These are phyloP conservation scores for Forsythia viridissima DNA, from an alignment of 257 asterid species.

Conservation along the genomic window DNA sequence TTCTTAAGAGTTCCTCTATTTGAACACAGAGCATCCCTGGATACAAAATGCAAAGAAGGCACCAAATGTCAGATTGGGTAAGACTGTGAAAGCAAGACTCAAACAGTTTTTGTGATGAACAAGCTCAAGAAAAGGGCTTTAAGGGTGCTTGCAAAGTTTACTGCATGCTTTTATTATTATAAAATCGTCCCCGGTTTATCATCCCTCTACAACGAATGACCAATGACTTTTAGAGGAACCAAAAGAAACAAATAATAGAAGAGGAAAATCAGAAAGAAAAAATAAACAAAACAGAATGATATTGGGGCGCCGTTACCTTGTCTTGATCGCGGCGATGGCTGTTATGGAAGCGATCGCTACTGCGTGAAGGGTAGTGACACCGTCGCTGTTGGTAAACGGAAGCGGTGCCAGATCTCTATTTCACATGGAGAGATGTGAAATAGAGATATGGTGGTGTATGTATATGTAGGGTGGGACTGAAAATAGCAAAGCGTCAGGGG, in stretches of 20 bases:
- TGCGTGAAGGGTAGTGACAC: too few species aligned
- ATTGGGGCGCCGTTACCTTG: too few species aligned
- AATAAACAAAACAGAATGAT: not conserved
- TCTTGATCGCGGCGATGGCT: too few species aligned
- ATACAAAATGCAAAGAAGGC: constrained; percentile 67
- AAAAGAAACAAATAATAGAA: not conserved
- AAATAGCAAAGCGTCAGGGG: too few species aligned
- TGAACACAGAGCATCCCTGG: constrained; percentile 70
- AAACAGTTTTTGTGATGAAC: constrained; percentile 73
- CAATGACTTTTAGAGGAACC: not conserved
- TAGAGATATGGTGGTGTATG: too few species aligned
- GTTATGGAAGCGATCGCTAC: too few species aligned
- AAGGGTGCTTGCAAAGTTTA: constrained; percentile 39
- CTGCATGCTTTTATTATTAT: constrained; percentile 5
- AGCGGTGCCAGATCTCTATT: too few species aligned
- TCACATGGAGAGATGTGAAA: too few species aligned
- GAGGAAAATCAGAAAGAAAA: not conserved
- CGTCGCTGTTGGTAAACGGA: too few species aligned
- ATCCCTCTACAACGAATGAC: not conserved
- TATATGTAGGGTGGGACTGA: too few species aligned
- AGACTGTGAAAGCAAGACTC: constrained; percentile 77
- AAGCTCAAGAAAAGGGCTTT: constrained; percentile 76
- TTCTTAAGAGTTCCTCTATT: constrained; percentile 6
- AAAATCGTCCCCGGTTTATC: not conserved
- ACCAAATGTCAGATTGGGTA: constrained; percentile 70